Evolutionary conservation across 768 basidiomycete species (phyloP).

Genomic region (Symmetrospora coprosmae): DNA sequence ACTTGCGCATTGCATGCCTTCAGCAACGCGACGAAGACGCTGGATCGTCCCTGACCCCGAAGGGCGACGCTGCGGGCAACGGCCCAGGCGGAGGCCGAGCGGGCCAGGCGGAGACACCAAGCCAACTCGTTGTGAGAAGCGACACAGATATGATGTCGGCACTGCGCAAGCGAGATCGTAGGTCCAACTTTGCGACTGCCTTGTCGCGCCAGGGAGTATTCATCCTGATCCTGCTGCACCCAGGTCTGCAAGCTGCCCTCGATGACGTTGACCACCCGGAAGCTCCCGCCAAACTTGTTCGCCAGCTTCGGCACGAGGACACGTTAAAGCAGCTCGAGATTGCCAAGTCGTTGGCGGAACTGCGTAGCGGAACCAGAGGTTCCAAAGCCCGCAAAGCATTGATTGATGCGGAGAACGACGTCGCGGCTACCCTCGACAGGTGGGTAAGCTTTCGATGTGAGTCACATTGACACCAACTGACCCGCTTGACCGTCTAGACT

Average conservation of each 20-base stretch:
- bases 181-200: background rate
- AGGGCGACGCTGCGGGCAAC: background rate
- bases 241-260: background rate
- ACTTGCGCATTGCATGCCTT: background rate
- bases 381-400: conserved; percentile 44
- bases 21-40: conserved; percentile 10
- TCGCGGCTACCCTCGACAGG: conserved; percentile 37
- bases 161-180: background rate
- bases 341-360: conserved; percentile 25
- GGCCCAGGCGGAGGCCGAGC: conserved; percentile 7
- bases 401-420: conserved; percentile 41
- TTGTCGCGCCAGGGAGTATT: background rate
- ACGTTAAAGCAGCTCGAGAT: conserved; percentile 22
- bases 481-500: too few relatives aligned
- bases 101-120: conserved; percentile 34
- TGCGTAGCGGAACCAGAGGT: conserved; percentile 34
- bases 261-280: background rate
- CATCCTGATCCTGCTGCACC: background rate
- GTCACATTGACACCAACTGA: too few relatives aligned
- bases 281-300: background rate
- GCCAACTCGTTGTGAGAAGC: conserved; percentile 43
- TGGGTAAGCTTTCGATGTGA: conserved; percentile 26
- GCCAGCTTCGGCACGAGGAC: conserved; percentile 2
- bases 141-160: conserved; percentile 37
- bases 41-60: conserved; percentile 13